Conservation (phyloP, 495 filamentous ascomycete species). For the Annulohypoxylon maeteangense region DNA sequence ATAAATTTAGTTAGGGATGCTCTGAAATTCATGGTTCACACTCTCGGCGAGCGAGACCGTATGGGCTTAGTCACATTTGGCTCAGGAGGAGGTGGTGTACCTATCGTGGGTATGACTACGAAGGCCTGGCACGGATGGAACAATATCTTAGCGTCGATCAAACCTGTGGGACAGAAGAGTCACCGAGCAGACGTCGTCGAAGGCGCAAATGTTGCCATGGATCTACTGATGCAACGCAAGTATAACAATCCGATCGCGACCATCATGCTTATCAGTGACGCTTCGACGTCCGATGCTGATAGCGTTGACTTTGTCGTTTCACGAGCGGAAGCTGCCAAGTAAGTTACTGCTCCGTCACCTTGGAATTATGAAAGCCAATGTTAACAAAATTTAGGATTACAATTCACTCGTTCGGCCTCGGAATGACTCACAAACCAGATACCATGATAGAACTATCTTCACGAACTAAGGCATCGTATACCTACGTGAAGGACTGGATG, state of each 20-base stretch:
- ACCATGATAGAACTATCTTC: conserved; percentile 98
- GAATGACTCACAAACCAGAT: conserved; percentile 97
- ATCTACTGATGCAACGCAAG: conserved; percentile 97
- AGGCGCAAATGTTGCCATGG: conserved; percentile 98
- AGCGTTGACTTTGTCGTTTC: conserved; percentile 99
- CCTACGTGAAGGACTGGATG: conserved; percentile 99
- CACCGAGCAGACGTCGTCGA: conserved; percentile 97
- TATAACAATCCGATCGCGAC: conserved; percentile 95
- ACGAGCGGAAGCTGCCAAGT: conserved; percentile 98
- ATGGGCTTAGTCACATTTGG: conserved; percentile 99
- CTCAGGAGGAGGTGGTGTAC: conserved; percentile 91
- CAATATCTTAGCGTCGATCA: conserved; percentile 86
- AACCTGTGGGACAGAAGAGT: conserved; percentile 95
- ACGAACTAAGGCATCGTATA: conserved; percentile 95
- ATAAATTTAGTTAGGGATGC: conserved; percentile 95
- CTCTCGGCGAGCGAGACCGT: conserved; percentile 91
- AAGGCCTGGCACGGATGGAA: conserved; percentile 94
- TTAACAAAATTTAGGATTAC: conserved; percentile 70
- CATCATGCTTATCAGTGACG: conserved; percentile 97
- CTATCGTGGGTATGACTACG: conserved; percentile 96
- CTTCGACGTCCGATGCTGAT: conserved; percentile 95
- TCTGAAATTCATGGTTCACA: conserved; percentile 90
- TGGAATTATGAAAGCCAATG: not conserved
- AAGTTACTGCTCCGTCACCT: conserved; percentile 49
- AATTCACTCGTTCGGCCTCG: conserved; percentile 96